Evolutionary conservation across 2,329 filamentous ascomycete genomes (phyloP).

Genomic region (Periconia sp.): DNA sequence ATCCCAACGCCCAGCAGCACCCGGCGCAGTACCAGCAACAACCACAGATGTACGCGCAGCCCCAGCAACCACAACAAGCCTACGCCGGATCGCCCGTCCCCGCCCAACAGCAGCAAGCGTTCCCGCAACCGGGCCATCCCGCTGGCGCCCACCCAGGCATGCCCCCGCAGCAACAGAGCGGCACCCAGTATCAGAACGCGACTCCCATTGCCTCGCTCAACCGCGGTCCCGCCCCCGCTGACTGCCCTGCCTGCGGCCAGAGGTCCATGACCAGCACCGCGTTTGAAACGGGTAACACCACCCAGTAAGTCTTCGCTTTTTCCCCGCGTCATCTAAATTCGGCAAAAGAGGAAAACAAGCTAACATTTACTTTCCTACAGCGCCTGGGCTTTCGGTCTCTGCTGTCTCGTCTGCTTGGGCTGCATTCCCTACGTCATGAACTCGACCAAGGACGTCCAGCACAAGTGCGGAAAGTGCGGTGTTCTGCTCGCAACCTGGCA

Average conservation of each 20-base stretch:
- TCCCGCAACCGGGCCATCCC: conserved; percentile 17
- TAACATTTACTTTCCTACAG: conserved; percentile 23
- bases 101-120: conserved; percentile 21
- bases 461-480: conserved; percentile 52
- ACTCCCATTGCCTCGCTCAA: conserved; percentile 37
- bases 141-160: conserved; percentile 26
- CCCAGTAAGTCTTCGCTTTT: conserved; percentile 40
- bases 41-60: conserved; percentile 13
- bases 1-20: conserved; percentile 28
- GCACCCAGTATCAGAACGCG: conserved; percentile 38
- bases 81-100: conserved; percentile 25
- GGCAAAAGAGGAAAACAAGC: conserved; percentile 10
- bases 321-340: not conserved
- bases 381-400: conserved; percentile 50
- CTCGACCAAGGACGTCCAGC: conserved; percentile 52
- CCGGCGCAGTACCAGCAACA: conserved; percentile 23
- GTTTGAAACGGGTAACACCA: conserved; percentile 43
- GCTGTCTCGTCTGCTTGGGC: conserved; percentile 47
- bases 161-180: conserved; percentile 37
- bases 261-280: conserved; percentile 42
- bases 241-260: conserved; percentile 51
- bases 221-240: conserved; percentile 45
- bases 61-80: conserved; percentile 8
- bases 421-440: conserved; percentile 54
- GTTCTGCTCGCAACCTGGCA: conserved; percentile 52